These are phyloP conservation scores for Rhynchospora tenuis DNA, from an alignment of 176 grass and related monocot species.

Conservation along the genomic window DNA sequence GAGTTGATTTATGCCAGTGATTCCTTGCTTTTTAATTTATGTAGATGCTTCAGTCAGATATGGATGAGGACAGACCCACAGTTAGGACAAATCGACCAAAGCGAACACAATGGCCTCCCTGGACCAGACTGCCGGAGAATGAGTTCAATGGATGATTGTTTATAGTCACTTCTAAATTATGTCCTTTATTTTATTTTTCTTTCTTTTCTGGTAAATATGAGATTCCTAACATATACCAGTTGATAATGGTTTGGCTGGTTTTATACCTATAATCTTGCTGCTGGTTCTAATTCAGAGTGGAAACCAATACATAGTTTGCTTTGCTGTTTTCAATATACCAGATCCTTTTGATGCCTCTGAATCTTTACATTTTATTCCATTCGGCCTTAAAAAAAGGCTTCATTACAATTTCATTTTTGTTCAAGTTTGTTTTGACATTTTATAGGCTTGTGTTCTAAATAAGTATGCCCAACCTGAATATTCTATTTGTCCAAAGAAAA, in stretches of 20 bases:
- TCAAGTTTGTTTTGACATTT: too few relatives aligned
- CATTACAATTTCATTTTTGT: too few relatives aligned
- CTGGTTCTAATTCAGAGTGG: not conserved
- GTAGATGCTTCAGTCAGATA: constrained; percentile 53
- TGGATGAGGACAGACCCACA: constrained; percentile 38
- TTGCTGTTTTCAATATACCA: too few relatives aligned
- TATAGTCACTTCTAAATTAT: not conserved
- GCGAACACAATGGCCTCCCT: constrained; percentile 33
- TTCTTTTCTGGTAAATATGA: not conserved
- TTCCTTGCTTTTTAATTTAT: not conserved
- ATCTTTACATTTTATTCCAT: too few relatives aligned
- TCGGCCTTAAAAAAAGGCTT: too few relatives aligned
- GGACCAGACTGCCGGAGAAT: constrained; percentile 33
- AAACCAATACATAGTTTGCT: not conserved
- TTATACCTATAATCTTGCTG: not conserved
- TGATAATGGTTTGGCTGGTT: not conserved
- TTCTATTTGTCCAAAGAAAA: too few relatives aligned
- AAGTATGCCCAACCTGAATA: too few relatives aligned
- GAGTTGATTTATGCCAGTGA: too few relatives aligned
- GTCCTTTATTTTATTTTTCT: not conserved
- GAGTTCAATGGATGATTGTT: not conserved
- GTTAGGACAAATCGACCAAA: not conserved
- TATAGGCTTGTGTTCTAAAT: too few relatives aligned
- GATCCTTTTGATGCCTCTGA: too few relatives aligned
- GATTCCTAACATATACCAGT: not conserved